A percentile compares a stretch with the other conserved stretches of the same genome.
phyloP scores from a whole-genome alignment of 495 filamentous ascomycete genomes.

The Terfezia boudieri region DNA sequence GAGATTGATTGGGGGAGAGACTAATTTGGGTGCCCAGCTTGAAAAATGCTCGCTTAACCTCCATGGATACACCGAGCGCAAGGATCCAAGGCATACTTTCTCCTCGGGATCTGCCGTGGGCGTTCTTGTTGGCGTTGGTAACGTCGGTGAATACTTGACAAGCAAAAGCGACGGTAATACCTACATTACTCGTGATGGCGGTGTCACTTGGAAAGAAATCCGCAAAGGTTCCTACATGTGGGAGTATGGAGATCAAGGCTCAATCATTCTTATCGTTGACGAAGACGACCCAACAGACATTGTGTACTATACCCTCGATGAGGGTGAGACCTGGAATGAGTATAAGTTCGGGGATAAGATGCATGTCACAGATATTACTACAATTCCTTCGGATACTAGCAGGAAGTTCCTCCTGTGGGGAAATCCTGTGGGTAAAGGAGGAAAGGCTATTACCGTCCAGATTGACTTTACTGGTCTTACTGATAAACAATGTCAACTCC shows the following conservation, averaged over 20 bases:
- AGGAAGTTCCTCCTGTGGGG: slow-evolving; percentile 84
- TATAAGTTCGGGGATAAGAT: slow-evolving; percentile 48
- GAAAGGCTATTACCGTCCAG: slow-evolving; percentile 43
- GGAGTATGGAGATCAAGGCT: slow-evolving; percentile 87
- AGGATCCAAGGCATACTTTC: slow-evolving; percentile 54
- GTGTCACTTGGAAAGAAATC: slow-evolving; percentile 63
- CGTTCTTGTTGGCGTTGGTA: slow-evolving; percentile 75
- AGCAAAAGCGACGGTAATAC: slow-evolving; percentile 38
- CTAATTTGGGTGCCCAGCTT: background rate
- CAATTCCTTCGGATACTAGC: slow-evolving; percentile 69
- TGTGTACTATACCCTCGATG: slow-evolving; percentile 56
- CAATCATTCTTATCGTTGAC: slow-evolving; percentile 63
- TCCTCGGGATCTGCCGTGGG: slow-evolving; percentile 77
- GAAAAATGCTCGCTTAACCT: slow-evolving; percentile 68
- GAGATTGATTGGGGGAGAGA: background rate
- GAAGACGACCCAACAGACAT: slow-evolving; percentile 38
- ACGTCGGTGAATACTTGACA: slow-evolving; percentile 52
- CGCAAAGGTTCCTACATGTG: slow-evolving; percentile 74
- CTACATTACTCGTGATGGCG: slow-evolving; percentile 71
- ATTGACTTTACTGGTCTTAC: slow-evolving; percentile 69
- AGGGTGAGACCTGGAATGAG: slow-evolving; percentile 51
- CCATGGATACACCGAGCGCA: slow-evolving; percentile 81
- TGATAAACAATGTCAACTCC: slow-evolving; percentile 41
- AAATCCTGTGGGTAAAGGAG: slow-evolving; percentile 25
- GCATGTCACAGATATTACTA: slow-evolving; percentile 53